Conservation (phyloP, 768 basidiomycete species). For the Amanita inopinata region DNA sequence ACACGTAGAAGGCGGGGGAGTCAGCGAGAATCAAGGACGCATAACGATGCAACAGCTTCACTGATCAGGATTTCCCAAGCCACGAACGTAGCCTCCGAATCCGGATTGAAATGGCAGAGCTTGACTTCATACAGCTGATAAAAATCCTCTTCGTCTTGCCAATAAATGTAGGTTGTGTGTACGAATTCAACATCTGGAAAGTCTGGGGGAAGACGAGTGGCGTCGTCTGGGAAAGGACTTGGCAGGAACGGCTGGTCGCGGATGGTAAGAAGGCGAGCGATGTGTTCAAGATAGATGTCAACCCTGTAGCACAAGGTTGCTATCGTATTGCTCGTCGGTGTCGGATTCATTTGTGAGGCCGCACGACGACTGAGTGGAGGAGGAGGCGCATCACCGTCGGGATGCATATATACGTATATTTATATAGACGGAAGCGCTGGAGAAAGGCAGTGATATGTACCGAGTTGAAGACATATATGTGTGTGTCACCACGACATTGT, state of each 20-base stretch:
- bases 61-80: conserved; percentile 8
- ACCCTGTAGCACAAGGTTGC: background rate
- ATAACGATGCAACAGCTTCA: no score
- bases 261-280: background rate
- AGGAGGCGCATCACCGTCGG: no score
- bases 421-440: background rate
- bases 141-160: background rate
- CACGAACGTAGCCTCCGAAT: background rate
- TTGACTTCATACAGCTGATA: conserved; percentile 5
- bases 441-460: no score
- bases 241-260: conserved; percentile 4
- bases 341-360: conserved; percentile 1
- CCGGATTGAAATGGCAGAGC: conserved; percentile 2
- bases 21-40: no score
- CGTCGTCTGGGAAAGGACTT: conserved; percentile 4
- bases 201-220: background rate
- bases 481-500: no score
- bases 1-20: background rate
- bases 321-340: background rate
- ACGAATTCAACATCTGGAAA: conserved; percentile 6
- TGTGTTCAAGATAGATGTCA: background rate
- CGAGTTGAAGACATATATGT: no score
- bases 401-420: background rate
- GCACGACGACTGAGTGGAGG: background rate
- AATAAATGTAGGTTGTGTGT: background rate